A percentile compares a stretch with the other conserved stretches of the same genome.
Evolutionary conservation across 352 stramenopile genomes (phyloP).

Genomic region (Globisporangium okanoganense): DNA sequence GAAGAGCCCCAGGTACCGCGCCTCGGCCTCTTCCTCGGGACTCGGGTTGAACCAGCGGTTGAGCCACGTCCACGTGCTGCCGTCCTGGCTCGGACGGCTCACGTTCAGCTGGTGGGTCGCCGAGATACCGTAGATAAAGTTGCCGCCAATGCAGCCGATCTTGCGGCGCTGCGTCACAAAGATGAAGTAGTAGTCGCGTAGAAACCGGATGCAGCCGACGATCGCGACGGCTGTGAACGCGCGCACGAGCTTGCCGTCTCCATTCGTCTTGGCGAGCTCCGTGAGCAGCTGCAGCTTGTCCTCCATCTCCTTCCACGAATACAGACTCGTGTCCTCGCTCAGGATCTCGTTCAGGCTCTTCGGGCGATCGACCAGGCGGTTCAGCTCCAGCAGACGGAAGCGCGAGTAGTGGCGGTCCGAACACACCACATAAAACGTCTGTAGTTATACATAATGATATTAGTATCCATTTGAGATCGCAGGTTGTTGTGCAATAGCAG

Average conservation of each 20-base stretch:
- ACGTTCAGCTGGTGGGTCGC: slow-evolving; percentile 90
- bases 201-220: slow-evolving; percentile 97
- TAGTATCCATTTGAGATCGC: not conserved
- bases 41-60: slow-evolving; percentile 85
- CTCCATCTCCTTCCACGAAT: slow-evolving; percentile 83
- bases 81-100: slow-evolving; percentile 45
- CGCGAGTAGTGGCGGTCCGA: slow-evolving; percentile 82
- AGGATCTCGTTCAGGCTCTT: slow-evolving; percentile 54
- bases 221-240: slow-evolving; percentile 94
- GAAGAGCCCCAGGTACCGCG: slow-evolving; percentile 95
- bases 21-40: slow-evolving; percentile 79
- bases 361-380: slow-evolving; percentile 63
- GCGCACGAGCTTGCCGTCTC: slow-evolving; percentile 41
- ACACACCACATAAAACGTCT: slow-evolving; percentile 74
- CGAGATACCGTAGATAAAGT: slow-evolving; percentile 98
- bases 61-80: slow-evolving; percentile 57
- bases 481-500: not conserved
- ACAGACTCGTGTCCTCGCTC: slow-evolving; percentile 57
- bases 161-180: slow-evolving; percentile 97
- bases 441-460: not conserved
- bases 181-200: slow-evolving; percentile 98
- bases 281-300: slow-evolving; percentile 62
- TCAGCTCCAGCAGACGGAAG: slow-evolving; percentile 72
- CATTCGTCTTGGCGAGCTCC: slow-evolving; percentile 34
- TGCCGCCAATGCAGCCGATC: slow-evolving; percentile 95